Conservation (phyloP, 495 filamentous ascomycete genomes). For the Aspergillus conjunctus region DNA sequence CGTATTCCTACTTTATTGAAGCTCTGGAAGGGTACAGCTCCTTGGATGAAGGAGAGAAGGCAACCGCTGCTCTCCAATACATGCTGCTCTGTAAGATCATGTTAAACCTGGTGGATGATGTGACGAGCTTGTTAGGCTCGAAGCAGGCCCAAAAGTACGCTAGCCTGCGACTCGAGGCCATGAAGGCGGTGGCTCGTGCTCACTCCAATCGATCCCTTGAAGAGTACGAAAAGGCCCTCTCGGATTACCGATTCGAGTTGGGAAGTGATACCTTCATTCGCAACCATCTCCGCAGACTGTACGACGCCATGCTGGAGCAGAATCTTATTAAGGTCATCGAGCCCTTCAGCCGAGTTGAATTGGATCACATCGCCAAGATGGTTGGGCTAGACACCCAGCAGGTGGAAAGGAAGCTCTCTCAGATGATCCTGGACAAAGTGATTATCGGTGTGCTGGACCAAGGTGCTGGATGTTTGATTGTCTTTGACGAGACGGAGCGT, state of each 20-base stretch:
- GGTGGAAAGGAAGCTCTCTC: slow-evolving; percentile 94
- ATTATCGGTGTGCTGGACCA: slow-evolving; percentile 97
- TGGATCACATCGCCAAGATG: slow-evolving; percentile 95
- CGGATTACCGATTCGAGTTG: slow-evolving; percentile 85
- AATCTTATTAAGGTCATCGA: slow-evolving; percentile 99
- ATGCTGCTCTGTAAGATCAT: slow-evolving; percentile 99
- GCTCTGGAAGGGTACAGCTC: slow-evolving; percentile 95
- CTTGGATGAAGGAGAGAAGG: slow-evolving; percentile 82
- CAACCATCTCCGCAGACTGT: slow-evolving; percentile 88
- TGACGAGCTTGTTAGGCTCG: slow-evolving; percentile 85
- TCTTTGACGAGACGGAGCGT: slow-evolving; percentile 90
- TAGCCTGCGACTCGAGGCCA: slow-evolving; percentile 90
- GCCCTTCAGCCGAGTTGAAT: slow-evolving; percentile 94
- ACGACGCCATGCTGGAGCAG: slow-evolving; percentile 98
- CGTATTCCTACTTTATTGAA: slow-evolving; percentile 98
- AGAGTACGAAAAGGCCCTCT: slow-evolving; percentile 92
- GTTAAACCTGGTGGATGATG: slow-evolving; percentile 94
- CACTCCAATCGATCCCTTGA: slow-evolving; percentile 93
- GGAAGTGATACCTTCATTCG: slow-evolving; percentile 93
- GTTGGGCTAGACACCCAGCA: slow-evolving; percentile 94
- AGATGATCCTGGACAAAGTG: slow-evolving; percentile 99
- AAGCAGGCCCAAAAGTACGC: slow-evolving; percentile 97
- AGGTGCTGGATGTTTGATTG: slow-evolving; percentile 93
- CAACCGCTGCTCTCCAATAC: slow-evolving; percentile 93
- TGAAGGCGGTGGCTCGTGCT: slow-evolving; percentile 96